These are phyloP conservation scores for Nicotiana sylvestris DNA, from an alignment of 257 asterid species.

Conservation along the genomic window DNA sequence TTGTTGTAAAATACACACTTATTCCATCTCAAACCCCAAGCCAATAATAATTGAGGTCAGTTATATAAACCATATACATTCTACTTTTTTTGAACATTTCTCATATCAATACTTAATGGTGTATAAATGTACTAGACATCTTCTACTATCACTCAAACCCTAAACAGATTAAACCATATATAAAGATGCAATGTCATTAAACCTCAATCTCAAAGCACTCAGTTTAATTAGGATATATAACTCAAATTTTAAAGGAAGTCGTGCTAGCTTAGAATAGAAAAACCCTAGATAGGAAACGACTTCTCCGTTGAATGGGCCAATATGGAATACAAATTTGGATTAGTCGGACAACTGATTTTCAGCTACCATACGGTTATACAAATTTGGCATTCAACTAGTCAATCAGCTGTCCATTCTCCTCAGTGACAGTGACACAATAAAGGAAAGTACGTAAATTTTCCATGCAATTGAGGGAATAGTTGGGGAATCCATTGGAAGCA, in stretches of 20 bases:
- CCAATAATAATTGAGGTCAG: neutral
- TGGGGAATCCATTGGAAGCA: neutral
- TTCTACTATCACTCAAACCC: neutral
- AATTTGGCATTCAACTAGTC: too few relatives aligned
- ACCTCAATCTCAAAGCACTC: too few relatives aligned
- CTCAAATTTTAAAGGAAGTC: too few relatives aligned
- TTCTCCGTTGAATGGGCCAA: too few relatives aligned
- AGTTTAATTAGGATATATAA: too few relatives aligned
- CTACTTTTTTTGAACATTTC: neutral
- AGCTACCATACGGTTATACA: too few relatives aligned
- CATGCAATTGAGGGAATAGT: neutral
- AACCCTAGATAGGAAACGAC: too few relatives aligned
- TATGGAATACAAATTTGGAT: too few relatives aligned
- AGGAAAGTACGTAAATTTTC: neutral
- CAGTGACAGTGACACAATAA: neutral
- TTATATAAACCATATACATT: neutral
- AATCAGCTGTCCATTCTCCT: neutral
- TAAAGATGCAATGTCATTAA: too few relatives aligned
- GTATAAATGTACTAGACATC: neutral
- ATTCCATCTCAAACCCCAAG: neutral
- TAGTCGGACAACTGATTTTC: too few relatives aligned
- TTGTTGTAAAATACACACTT: neutral
- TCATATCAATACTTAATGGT: neutral
- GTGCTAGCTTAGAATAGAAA: too few relatives aligned
- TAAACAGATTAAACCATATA: too few relatives aligned